These are phyloP conservation scores for Chalciporus chontae DNA, from an alignment of 768 basidiomycete species.

Conservation along the genomic window DNA sequence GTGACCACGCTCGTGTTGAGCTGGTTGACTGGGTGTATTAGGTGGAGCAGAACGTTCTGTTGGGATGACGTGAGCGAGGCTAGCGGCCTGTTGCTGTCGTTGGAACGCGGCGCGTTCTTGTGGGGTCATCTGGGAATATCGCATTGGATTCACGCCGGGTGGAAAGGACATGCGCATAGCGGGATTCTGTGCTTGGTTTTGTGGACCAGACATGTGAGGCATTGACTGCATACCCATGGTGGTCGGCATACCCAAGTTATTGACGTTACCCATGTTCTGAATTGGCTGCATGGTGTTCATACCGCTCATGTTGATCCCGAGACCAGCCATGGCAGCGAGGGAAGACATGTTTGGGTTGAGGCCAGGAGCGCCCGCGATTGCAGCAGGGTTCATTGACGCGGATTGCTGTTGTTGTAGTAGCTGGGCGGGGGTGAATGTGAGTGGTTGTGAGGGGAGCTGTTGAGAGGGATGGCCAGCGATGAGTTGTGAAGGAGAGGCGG, in stretches of 20 bases:
- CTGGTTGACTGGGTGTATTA: slow-evolving; percentile 15
- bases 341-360: slow-evolving; percentile 12
- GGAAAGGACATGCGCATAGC: slow-evolving; percentile 19
- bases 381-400: slow-evolving; percentile 7
- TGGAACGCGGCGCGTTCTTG: slow-evolving; percentile 29
- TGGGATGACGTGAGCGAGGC: slow-evolving; percentile 10
- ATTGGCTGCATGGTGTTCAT: slow-evolving; percentile 15
- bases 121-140: slow-evolving; percentile 27
- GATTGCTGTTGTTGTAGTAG: slow-evolving; percentile 35
- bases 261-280: slow-evolving; percentile 17
- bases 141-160: slow-evolving; percentile 17
- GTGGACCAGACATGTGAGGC: slow-evolving; percentile 16
- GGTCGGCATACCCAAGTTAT: slow-evolving; percentile 13
- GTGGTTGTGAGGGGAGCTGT: slow-evolving; percentile 14
- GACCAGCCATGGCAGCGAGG: slow-evolving; percentile 17
- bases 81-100: slow-evolving; percentile 25
- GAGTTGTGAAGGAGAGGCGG: slow-evolving; percentile 23
- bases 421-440: slow-evolving; percentile 36
- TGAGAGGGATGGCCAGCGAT: slow-evolving; percentile 13
- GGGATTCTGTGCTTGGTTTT: slow-evolving; percentile 22
- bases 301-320: slow-evolving; percentile 20
- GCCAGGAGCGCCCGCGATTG: slow-evolving; percentile 11
- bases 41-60: slow-evolving; percentile 15
- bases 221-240: slow-evolving; percentile 26
- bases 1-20: slow-evolving; percentile 19